Evolutionary conservation across 164 flowering plant genomes (phyloP), one percentile per base, ranked within the genome.

Genomic region (Sextonia rubra): DNA sequence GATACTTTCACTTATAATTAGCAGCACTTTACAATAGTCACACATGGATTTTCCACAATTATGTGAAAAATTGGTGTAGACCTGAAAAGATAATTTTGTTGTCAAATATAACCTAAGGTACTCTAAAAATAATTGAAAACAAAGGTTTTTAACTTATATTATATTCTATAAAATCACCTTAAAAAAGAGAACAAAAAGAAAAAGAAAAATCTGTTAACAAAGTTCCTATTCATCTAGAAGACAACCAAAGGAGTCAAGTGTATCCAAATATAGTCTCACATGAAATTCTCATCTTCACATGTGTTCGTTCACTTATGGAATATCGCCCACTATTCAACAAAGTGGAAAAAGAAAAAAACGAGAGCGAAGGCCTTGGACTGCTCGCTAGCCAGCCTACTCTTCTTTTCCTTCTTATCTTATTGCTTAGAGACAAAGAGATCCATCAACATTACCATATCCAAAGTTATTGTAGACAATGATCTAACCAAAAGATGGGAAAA

Each of bases 321-420:
- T 47, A 56, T 69, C 71, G 37, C 44, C 52, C 23, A n/a, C 23
- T 3, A 47, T 62, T 61, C 56, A 71, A 60, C 73, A 69, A 52
- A 69, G 63, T 4, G 12, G 0, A 3, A 24, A 48, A 12, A 47
- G 23, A 9, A 12, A 47, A 64, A 47, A 69, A 47, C 58, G 29
- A 14, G 14, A 14, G 44, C 14, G 44, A 69, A 56, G 25, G 47
- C 63, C n/a, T 69, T 55, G 71, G 63, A 69, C 61, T 26, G 24
- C 17, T 69, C 71, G 63, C 71, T 56, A 37, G 71, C 62, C 63
- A 69, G 63, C 71, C 71, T 30, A 55, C 47, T 17, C 32, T 69
- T 20, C 20, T n/a, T 47, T 66, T 66, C 25, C 25, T 20, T 22
- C 5, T 68, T 69, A 25, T 52, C 55, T 69, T 32, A 66, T 44